Base-by-base conservation (phyloP, 371 early-diverging fungal species). In the Rhizopus arrhizus region DNA sequence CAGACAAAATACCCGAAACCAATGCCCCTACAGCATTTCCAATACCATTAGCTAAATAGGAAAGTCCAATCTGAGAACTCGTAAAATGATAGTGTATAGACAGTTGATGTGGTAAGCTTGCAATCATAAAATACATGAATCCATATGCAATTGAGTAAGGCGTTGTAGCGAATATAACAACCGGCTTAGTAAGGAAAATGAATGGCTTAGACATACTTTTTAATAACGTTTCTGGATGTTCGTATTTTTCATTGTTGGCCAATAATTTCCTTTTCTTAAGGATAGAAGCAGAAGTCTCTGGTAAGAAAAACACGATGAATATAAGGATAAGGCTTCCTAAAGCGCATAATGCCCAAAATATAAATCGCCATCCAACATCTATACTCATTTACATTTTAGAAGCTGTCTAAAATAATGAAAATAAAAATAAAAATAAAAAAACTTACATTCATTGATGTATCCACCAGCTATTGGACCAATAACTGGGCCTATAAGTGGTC, bases 351-450 rank as follows among this genome's bases (percentile, higher is more conserved):
- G 81, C 64, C 82, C 86, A 89, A 63, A 89, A 89, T 33, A 86
- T 85, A 61, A 75, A 81, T 10, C 82, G 69, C 91, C 91, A 91
- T 10, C 83, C 82, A 4, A 83, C 63, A 29, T 73, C 80, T 66
- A 80, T 56, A 0, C 22, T 40, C 7, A 33, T n/a, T n/a, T 4
- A 47, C 10, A 35, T 54, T 47, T 70, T 31, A 74, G 65, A 11
- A 80, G 80, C 6, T 81, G 82, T 7, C 76, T 64, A 15, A 76
- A 73, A 8, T 83, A 83, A 22, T 22, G 22, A 22, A 22, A 22
- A 22, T 22, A 22, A 9, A 80, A 77, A 46, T 2, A 31, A 40
- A 54, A 5, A 10, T 3, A 0, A 34, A 58, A 22, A 36, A 1
- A 2, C 46, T 57, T 71, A 74, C 80, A 73, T 62, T 80, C 61